Evolutionary conservation across 2,329 filamentous ascomycete species (phyloP).

Genomic region (Kalmusia sp.): DNA sequence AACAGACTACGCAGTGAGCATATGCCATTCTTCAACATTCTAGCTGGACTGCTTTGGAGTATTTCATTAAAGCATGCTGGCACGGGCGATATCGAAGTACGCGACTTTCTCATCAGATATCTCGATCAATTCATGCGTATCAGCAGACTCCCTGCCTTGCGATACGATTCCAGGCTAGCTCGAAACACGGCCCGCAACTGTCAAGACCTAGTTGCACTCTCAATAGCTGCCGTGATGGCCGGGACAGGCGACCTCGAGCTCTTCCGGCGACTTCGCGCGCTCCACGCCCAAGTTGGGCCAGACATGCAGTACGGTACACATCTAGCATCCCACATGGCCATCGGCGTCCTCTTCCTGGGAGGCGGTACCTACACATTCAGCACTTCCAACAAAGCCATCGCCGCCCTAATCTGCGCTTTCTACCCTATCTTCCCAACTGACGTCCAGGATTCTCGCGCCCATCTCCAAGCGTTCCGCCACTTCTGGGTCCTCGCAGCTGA

Average conservation of each 20-base stretch:
- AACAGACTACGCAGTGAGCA: constrained; percentile 77
- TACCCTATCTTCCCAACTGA: constrained; percentile 91
- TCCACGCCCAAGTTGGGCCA: constrained; percentile 85
- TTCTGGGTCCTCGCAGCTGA: constrained; percentile 96
- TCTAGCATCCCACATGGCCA: constrained; percentile 88
- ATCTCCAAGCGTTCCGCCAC: constrained; percentile 94
- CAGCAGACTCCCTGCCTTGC: constrained; percentile 65
- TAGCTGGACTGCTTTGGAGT: constrained; percentile 85
- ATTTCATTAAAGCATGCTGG: constrained; percentile 56
- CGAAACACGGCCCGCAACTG: constrained; percentile 87
- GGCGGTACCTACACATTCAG: constrained; percentile 93
- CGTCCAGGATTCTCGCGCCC: constrained; percentile 91
- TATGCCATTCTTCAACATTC: constrained; percentile 89
- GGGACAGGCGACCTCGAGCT: constrained; percentile 89
- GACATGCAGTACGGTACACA: constrained; percentile 94
- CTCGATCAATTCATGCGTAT: constrained; percentile 87
- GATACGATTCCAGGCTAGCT: constrained; percentile 85
- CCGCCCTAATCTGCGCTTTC: constrained; percentile 85
- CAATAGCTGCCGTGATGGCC: constrained; percentile 89
- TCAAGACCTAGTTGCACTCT: constrained; percentile 84
- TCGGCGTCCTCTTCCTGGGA: constrained; percentile 88
- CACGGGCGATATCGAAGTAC: constrained; percentile 66
- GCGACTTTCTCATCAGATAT: constrained; percentile 83
- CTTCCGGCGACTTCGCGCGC: constrained; percentile 81
- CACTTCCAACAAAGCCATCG: constrained; percentile 85